Conservation (phyloP, 768 basidiomycete genomes). For the Auriscalpium orientale region DNA sequence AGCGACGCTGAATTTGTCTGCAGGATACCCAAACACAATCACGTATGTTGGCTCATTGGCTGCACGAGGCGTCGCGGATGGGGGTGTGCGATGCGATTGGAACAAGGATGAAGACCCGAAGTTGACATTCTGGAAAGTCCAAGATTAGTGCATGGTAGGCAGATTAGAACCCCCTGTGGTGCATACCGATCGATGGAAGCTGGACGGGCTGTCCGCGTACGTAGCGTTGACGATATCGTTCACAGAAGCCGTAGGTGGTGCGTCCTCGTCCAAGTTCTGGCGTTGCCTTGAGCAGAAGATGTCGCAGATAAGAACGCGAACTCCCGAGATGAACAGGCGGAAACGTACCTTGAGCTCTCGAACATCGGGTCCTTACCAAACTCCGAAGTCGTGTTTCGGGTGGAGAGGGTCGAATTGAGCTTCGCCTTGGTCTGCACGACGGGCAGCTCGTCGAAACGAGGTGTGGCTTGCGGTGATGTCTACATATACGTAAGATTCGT, state of each 20-base stretch:
- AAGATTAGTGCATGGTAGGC: background rate
- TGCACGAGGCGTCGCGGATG: slow-evolving; percentile 8
- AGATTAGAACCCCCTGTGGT: background rate
- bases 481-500: slow-evolving; percentile 7
- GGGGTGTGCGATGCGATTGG: slow-evolving; percentile 14
- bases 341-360: slow-evolving; percentile 52
- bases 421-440: slow-evolving; percentile 77
- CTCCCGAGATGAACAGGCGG: slow-evolving; percentile 2
- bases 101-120: slow-evolving; percentile 31
- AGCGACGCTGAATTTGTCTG: slow-evolving; percentile 64
- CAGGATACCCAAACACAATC: slow-evolving; percentile 84
- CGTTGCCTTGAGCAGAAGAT: slow-evolving; percentile 3
- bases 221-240: slow-evolving; percentile 65
- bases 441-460: slow-evolving; percentile 66
- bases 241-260: slow-evolving; percentile 69
- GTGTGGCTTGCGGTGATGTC: slow-evolving; percentile 42
- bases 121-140: slow-evolving; percentile 28
- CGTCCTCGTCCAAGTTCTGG: slow-evolving; percentile 43
- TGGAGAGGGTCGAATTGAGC: slow-evolving; percentile 62
- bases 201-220: slow-evolving; percentile 32
- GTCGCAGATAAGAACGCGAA: background rate
- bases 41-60: slow-evolving; percentile 47
- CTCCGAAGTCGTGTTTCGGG: slow-evolving; percentile 56
- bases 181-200: slow-evolving; percentile 40
- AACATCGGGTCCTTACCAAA: slow-evolving; percentile 87